phyloP scores from a whole-genome alignment of 225 moss, liverwort and hornwort genomes.

The Neckera pumila region DNA sequence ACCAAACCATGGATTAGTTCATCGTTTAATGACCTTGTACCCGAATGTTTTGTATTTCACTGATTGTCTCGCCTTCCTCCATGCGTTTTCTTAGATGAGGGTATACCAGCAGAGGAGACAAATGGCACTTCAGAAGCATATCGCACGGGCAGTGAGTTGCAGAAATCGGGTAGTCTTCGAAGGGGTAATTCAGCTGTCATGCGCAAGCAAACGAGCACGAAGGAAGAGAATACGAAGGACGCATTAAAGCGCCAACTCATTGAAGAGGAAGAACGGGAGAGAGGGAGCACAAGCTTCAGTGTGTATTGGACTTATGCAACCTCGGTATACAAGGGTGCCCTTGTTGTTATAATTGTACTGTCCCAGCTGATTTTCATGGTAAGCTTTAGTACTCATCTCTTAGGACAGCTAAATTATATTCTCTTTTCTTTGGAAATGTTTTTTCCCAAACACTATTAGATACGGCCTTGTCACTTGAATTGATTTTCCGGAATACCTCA shows the following conservation, averaged over 20 bases:
- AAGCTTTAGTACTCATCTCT: not conserved
- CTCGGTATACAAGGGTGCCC: constrained; percentile 31
- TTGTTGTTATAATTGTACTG: constrained; percentile 8
- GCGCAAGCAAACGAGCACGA: constrained; percentile 32
- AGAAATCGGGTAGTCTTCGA: constrained; percentile 23
- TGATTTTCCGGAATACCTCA: not conserved
- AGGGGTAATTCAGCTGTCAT: constrained; percentile 20
- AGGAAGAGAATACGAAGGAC: not conserved
- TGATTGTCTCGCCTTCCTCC: not conserved
- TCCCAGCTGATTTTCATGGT: constrained; percentile 31
- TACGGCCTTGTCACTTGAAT: not conserved
- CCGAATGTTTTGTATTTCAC: not conserved
- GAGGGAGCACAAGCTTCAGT: constrained; percentile 39
- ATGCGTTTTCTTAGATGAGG: not conserved
- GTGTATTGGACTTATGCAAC: constrained; percentile 55
- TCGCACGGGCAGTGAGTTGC: constrained; percentile 14
- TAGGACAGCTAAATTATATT: not conserved
- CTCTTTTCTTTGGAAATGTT: not conserved
- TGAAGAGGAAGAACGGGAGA: constrained; percentile 57
- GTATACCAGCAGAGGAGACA: not conserved
- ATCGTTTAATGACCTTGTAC: not conserved
- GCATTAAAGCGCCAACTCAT: constrained; percentile 39
- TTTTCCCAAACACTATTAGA: not conserved
- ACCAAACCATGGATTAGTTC: not conserved
- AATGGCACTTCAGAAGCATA: constrained; percentile 8